phyloP scores from a whole-genome alignment of 768 basidiomycete genomes.

The Tulasnella sp. region DNA sequence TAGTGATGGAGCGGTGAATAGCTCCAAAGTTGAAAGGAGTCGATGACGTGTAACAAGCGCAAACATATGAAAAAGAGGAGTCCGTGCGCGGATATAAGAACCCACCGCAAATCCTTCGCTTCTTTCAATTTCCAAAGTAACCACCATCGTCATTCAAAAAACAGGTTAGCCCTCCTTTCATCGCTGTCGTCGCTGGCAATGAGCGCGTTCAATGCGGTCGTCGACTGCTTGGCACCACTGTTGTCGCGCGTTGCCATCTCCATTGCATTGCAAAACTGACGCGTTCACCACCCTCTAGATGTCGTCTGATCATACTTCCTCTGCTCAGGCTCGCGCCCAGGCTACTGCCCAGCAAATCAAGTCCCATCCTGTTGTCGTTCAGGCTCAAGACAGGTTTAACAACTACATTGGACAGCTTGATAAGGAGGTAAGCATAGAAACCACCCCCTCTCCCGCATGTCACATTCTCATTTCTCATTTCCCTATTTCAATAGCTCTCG shows the following conservation, averaged over 20 bases:
- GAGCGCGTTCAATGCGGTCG: no score
- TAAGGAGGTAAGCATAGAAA: conserved; percentile 63
- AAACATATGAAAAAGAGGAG: no score
- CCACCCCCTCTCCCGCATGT: not conserved
- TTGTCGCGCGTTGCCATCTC: conserved; percentile 5
- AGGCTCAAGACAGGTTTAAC: conserved; percentile 69
- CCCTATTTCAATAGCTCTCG: conserved; percentile 26
- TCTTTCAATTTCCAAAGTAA: no score
- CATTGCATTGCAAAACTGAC: conserved; percentile 18
- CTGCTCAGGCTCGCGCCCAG: conserved; percentile 35
- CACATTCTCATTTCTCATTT: not conserved
- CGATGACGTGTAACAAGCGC: not conserved
- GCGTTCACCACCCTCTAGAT: not conserved
- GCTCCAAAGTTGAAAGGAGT: no score
- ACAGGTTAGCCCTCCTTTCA: no score
- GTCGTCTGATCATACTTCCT: conserved; percentile 45
- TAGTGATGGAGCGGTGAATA: not conserved
- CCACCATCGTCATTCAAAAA: no score
- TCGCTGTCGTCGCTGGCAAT: no score
- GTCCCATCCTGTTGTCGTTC: conserved; percentile 74
- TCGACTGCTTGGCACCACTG: no score
- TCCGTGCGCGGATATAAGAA: no score
- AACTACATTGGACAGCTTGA: conserved; percentile 83
- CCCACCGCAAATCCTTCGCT: no score
- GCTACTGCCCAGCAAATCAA: conserved; percentile 40